These are phyloP conservation scores for Pseudopithomyces maydicus DNA, from an alignment of 2,329 filamentous ascomycete species.

Conservation along the genomic window DNA sequence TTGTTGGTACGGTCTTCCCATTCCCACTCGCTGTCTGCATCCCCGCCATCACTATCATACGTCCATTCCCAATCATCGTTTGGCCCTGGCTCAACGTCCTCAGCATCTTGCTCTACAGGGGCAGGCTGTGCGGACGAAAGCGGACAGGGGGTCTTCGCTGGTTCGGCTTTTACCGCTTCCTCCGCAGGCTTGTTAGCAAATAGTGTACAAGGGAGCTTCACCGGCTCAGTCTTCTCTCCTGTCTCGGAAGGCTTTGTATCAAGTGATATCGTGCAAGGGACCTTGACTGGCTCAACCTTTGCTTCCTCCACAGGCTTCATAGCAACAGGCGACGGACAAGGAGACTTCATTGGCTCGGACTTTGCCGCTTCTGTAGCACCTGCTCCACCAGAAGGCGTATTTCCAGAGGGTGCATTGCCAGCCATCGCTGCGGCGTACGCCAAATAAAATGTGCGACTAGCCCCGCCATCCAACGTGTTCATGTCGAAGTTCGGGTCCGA, in stretches of 20 bases:
- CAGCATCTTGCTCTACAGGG: not conserved
- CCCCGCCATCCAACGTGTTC: slow-evolving; percentile 78
- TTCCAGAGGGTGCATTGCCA: not conserved
- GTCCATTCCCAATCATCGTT: not conserved
- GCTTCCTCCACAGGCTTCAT: too few species aligned
- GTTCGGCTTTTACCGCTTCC: too few species aligned
- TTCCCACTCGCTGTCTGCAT: not conserved
- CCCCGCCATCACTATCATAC: not conserved
- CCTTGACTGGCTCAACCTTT: too few species aligned
- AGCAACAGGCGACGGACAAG: not conserved
- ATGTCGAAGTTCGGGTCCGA: slow-evolving; percentile 67
- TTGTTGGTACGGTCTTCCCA: not conserved
- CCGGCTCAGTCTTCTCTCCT: too few species aligned
- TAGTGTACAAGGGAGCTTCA: too few species aligned
- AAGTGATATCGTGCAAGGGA: too few species aligned
- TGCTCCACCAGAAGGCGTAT: not conserved
- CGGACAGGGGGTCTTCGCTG: not conserved
- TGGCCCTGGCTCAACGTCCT: not conserved
- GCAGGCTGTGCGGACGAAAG: not conserved
- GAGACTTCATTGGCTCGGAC: not conserved
- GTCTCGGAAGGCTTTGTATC: too few species aligned
- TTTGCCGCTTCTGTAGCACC: not conserved
- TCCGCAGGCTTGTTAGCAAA: too few species aligned
- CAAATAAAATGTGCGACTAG: slow-evolving; percentile 52
- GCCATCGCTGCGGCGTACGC: slow-evolving; percentile 41